Conservation (phyloP, 1,284 basidiomycete genomes). For the Cutaneotrichosporon sp. region DNA sequence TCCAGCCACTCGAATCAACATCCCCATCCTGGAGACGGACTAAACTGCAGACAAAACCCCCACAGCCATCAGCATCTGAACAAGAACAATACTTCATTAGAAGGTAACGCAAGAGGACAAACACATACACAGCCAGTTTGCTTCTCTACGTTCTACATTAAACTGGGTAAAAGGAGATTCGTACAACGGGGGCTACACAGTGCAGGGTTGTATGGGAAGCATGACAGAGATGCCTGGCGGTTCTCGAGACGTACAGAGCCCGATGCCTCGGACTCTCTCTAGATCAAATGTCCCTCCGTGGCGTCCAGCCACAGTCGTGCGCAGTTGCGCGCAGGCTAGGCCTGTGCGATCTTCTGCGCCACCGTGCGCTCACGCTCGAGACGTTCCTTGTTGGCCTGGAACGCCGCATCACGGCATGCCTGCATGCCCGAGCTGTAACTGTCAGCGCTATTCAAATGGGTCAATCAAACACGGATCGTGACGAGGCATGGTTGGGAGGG, state of each 20-base stretch:
- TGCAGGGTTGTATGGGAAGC: slow-evolving; percentile 8
- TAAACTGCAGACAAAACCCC: no score
- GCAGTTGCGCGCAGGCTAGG: slow-evolving; percentile 22
- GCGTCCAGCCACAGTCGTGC: neutral
- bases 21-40: no score
- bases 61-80: neutral
- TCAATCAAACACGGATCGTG: no score
- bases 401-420: slow-evolving; percentile 49
- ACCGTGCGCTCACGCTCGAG: slow-evolving; percentile 48
- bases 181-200: slow-evolving; percentile 21
- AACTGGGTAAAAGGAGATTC: slow-evolving; percentile 10
- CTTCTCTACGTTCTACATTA: slow-evolving; percentile 20
- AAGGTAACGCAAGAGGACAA: neutral
- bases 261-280: slow-evolving; percentile 6
- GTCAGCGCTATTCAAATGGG: slow-evolving; percentile 8
- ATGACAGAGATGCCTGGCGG: neutral
- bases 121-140: slow-evolving; percentile 9
- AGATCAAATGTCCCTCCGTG: slow-evolving; percentile 12
- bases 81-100: no score
- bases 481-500: neutral
- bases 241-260: slow-evolving; percentile 1
- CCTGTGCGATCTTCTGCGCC: slow-evolving; percentile 47
- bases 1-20: no score
- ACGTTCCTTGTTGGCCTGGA: slow-evolving; percentile 50
- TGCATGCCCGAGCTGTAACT: slow-evolving; percentile 42